phyloP scores from a whole-genome alignment of 2,329 filamentous ascomycete species.

The Sporothrix protearum region DNA sequence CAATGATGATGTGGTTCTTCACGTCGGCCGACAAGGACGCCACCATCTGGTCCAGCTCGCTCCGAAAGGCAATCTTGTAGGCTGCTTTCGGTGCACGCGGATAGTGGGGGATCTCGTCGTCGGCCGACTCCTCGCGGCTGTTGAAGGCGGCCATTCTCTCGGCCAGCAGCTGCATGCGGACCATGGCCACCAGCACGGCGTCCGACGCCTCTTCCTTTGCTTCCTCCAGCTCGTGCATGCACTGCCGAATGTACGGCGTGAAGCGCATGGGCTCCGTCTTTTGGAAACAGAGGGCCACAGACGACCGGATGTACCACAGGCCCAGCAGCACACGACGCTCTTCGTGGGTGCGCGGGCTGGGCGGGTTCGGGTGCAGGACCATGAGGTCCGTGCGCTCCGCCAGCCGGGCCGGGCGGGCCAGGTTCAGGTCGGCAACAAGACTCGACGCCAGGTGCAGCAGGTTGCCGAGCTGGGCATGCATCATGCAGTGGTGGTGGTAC shows the following conservation, averaged over 20 bases:
- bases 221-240: slow-evolving; percentile 45
- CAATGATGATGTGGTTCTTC: slow-evolving; percentile 38
- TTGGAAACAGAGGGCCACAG: slow-evolving; percentile 42
- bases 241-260: slow-evolving; percentile 51
- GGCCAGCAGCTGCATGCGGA: slow-evolving; percentile 49
- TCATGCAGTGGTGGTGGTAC: slow-evolving; percentile 54
- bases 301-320: slow-evolving; percentile 53
- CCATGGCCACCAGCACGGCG: slow-evolving; percentile 43
- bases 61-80: slow-evolving; percentile 46
- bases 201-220: slow-evolving; percentile 48
- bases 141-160: slow-evolving; percentile 48
- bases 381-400: slow-evolving; percentile 44
- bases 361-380: slow-evolving; percentile 40
- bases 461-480: slow-evolving; percentile 52
- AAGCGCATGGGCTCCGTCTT: slow-evolving; percentile 50
- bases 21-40: slow-evolving; percentile 38
- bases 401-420: slow-evolving; percentile 42
- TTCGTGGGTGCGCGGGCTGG: slow-evolving; percentile 45
- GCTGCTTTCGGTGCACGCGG: slow-evolving; percentile 43
- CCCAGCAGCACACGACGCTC: slow-evolving; percentile 52
- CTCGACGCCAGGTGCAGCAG: slow-evolving; percentile 48
- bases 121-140: slow-evolving; percentile 35
- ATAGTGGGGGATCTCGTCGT: slow-evolving; percentile 32
- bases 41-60: slow-evolving; percentile 44
- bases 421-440: slow-evolving; percentile 46